Evolutionary conservation across 2,329 filamentous ascomycete genomes (phyloP).

Genomic region (Verticillium zaregamsianum): DNA sequence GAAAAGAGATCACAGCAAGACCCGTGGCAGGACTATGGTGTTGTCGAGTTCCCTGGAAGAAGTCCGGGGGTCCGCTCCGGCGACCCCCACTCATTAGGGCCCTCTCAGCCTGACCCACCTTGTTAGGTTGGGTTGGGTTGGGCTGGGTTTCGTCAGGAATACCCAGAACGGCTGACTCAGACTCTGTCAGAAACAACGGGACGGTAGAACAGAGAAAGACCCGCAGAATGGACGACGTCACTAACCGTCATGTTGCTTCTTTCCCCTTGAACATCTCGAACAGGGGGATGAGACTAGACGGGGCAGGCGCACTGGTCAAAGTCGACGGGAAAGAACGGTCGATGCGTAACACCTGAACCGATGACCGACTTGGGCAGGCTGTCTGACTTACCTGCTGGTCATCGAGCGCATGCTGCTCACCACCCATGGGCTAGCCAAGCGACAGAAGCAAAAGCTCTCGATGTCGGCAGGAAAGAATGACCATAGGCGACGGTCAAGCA

Average conservation of each 20-base stretch:
- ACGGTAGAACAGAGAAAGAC: background rate
- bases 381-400: no score
- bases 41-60: no score
- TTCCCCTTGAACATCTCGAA: background rate
- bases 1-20: no score
- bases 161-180: background rate
- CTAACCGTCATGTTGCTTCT: background rate
- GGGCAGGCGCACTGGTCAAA: background rate
- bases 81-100: no score
- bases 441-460: background rate
- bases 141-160: background rate
- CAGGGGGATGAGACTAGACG: background rate
- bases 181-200: background rate
- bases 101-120: no score
- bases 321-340: background rate
- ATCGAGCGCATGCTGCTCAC: no score
- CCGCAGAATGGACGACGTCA: background rate
- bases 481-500: background rate
- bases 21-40: no score
- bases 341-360: no score
- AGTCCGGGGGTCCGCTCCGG: no score
- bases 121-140: background rate
- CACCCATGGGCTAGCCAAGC: background rate
- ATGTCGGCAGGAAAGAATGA: background rate
- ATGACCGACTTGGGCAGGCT: no score